Conservation (phyloP, 2,329 filamentous ascomycete species). For the Xylariaceae sp. region DNA sequence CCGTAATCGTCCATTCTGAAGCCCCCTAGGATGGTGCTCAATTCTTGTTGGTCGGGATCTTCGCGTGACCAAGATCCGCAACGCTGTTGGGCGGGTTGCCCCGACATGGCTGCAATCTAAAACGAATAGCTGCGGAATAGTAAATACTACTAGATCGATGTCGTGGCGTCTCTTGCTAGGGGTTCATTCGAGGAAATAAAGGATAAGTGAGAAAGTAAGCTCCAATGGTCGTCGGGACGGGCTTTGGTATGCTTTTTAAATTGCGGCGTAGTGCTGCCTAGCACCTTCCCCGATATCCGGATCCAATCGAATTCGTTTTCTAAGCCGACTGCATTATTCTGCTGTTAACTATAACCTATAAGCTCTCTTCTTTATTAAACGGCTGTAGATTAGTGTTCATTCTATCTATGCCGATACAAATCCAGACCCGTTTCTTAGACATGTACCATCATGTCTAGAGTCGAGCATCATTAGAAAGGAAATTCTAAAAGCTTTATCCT, state of each 20-base stretch:
- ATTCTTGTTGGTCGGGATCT: slow-evolving; percentile 5
- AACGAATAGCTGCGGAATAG: neutral
- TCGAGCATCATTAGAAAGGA: neutral
- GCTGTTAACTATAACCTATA: neutral
- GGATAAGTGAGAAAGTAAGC: neutral
- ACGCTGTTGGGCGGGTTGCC: neutral
- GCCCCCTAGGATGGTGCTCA: slow-evolving; percentile 1
- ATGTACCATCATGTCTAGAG: neutral
- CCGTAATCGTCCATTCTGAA: slow-evolving; percentile 3
- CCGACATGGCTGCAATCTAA: neutral
- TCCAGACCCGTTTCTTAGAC: too few species aligned
- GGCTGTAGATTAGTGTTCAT: neutral
- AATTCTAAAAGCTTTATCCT: neutral
- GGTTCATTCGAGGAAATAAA: neutral
- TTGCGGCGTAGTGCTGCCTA: slow-evolving; percentile 5
- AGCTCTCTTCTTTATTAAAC: neutral
- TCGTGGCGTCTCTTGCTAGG: neutral
- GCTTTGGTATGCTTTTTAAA: slow-evolving; percentile 2
- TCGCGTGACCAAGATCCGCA: slow-evolving; percentile 3
- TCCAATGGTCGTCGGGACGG: neutral
- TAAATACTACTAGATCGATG: neutral
- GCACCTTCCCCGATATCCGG: slow-evolving; percentile 2
- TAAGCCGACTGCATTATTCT: neutral
- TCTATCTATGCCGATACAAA: neutral
- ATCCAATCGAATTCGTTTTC: slow-evolving; percentile 1